Evolutionary conservation across 1,139 yeast species (phyloP).

Genomic region (Candida sanyaensis): DNA sequence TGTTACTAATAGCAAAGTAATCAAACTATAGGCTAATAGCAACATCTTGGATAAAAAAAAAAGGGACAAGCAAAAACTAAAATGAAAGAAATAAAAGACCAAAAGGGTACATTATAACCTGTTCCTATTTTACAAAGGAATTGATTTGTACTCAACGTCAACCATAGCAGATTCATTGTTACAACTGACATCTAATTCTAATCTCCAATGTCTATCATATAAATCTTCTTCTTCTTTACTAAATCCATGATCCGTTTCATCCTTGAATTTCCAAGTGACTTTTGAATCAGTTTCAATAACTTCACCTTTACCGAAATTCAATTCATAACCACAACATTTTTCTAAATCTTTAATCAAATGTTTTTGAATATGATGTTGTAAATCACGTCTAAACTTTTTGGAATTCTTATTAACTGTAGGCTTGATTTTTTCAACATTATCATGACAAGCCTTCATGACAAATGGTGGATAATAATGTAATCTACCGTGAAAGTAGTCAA

Average conservation of each 20-base stretch:
- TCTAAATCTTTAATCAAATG: constrained; percentile 70
- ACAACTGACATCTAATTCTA: constrained; percentile 58
- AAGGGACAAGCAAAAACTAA: too few relatives aligned
- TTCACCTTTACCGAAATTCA: constrained; percentile 54
- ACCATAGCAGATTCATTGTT: constrained; percentile 62
- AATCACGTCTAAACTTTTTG: constrained; percentile 69
- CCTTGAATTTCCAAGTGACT: constrained; percentile 56
- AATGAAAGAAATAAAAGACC: not conserved
- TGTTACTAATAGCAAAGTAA: not conserved
- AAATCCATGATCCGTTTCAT: constrained; percentile 56
- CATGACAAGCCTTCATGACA: constrained; percentile 64
- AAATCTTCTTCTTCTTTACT: constrained; percentile 45
- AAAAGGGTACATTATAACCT: not conserved
- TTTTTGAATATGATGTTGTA: constrained; percentile 73
- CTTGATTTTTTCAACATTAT: constrained; percentile 71
- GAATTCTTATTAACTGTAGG: constrained; percentile 73
- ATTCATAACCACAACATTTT: constrained; percentile 57
- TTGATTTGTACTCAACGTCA: constrained; percentile 57
- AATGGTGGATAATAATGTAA: constrained; percentile 73
- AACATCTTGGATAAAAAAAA: not conserved
- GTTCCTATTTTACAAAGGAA: constrained; percentile 25
- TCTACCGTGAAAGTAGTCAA: constrained; percentile 67
- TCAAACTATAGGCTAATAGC: not conserved
- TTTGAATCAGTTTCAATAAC: constrained; percentile 47
- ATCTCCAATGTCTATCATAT: constrained; percentile 55